Base-by-base conservation (phyloP, 2,329 filamentous ascomycete genomes). In the Penicillium sp. region DNA sequence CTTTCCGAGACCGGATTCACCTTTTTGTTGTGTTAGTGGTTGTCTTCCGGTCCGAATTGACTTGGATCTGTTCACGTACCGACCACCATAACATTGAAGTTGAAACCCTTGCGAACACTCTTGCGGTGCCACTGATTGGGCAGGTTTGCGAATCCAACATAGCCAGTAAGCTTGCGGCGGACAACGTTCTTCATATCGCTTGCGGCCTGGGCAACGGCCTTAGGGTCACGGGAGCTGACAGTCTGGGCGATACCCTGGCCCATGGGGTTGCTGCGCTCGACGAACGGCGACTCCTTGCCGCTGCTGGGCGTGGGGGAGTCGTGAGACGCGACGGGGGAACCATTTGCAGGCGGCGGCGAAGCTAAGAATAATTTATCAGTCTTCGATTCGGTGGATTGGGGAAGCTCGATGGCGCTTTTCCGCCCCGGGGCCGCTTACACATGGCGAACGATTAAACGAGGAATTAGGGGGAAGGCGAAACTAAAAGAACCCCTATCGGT, bases 1-100 rank as follows among this genome's bases (percentile, higher is more conserved):
- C 85, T 99, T 99, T 84, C 95, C 95, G 68, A 99, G 87, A 67
- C 95, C 95, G 75, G 95, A 99, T 88, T 99, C 95, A 86, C 95
- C 95, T 98, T 67, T 22, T 67, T 22, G 47, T 39, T 13, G 21
- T 21, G 31, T 53, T 37, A 54, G 52, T 39, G 6, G 3, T 24
- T 42, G 3, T 19, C 29, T 27, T 39, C 14, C 26, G 13, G 24
- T 7, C 24, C 24, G 10, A 46, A 55, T 52, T 56, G 42, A 33
- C 14, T 14, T 19, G 19, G 21, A 26, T 19, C 10, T 31, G 11
- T 37, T 49, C 29, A 88, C 93, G 74, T 84, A 98, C 95, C 95
- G 80, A 99, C 95, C 79, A 99, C 95, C 95, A 99, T 99, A 68
- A 99, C 95, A 76, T 99, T 99, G 85, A 99, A 99, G 86, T 98